Evolutionary conservation across 257 asterid genomes (phyloP).

Genomic region (Solanum habrochaites): DNA sequence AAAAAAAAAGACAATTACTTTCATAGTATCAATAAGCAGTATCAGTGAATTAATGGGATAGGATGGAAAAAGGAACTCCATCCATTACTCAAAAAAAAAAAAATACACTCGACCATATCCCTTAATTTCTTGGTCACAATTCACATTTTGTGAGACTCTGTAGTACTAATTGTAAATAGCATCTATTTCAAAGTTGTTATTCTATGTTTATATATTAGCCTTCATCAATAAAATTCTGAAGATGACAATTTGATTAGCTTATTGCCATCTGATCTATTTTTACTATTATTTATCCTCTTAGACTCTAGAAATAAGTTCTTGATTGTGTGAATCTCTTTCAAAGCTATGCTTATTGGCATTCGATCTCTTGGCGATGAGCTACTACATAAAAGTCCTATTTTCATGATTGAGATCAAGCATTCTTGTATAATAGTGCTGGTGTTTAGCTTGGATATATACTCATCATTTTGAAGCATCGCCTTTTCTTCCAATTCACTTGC

Average conservation of each 20-base stretch:
- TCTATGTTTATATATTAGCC: neutral
- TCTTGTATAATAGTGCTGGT: neutral
- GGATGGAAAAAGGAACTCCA: neutral
- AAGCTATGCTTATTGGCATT: neutral
- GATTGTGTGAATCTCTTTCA: neutral
- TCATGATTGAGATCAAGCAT: neutral
- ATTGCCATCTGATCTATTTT: neutral
- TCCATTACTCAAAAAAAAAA: neutral
- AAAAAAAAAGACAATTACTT: too few relatives aligned
- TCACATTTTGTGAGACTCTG: neutral
- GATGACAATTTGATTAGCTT: neutral
- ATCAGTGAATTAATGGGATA: too few relatives aligned
- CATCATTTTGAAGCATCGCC: neutral
- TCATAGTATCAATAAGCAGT: too few relatives aligned
- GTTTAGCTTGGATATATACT: neutral
- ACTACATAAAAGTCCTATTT: constrained; percentile 13
- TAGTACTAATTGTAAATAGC: neutral
- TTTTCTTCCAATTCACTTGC: neutral
- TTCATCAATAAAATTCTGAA: neutral
- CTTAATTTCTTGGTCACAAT: neutral
- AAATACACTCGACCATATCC: neutral
- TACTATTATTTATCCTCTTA: neutral
- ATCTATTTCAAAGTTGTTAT: neutral
- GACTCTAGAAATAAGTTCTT: neutral
- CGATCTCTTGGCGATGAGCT: neutral